Percentiles rank a stretch among this genome's conserved stretches.
Conservation (phyloP, 129 eudicot species). For the Sambucus nigra region DNA sequence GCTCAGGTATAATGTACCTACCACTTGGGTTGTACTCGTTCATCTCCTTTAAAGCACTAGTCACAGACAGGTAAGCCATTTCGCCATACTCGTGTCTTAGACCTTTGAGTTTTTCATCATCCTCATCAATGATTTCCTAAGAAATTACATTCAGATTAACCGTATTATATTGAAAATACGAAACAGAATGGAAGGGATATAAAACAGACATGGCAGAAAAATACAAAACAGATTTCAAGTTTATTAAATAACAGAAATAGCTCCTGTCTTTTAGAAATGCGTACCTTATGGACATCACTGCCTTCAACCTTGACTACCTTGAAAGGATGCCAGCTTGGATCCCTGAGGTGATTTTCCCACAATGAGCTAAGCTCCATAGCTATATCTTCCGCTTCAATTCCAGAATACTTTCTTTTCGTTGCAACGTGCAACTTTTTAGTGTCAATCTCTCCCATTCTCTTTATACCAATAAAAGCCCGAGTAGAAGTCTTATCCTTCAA, state of each 20-base stretch:
- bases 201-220: not conserved
- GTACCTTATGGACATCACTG: conserved; percentile 19
- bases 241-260: not conserved
- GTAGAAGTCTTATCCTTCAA: conserved; percentile 16
- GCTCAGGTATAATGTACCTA: conserved; percentile 2
- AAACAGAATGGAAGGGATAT: not conserved
- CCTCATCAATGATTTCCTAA: conserved; percentile 9
- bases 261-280: not conserved
- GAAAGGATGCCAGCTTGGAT: conserved; percentile 81
- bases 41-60: conserved; percentile 6
- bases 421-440: conserved; percentile 30
- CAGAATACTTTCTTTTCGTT: conserved; percentile 36
- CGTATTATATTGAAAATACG: too few relatives aligned
- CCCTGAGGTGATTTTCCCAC: conserved; percentile 50
- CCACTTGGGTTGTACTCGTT: conserved; percentile 12
- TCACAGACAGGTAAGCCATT: conserved; percentile 2
- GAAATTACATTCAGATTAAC: too few relatives aligned
- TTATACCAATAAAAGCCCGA: conserved; percentile 34
- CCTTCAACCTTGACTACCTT: conserved; percentile 28
- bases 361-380: conserved; percentile 40
- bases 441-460: conserved; percentile 70
- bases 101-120: conserved; percentile 11
- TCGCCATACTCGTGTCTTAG: conserved; percentile 6
- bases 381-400: conserved; percentile 27
- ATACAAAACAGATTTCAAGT: not conserved